phyloP scores from a whole-genome alignment of 83 land plant species.

The Picea mariana region DNA sequence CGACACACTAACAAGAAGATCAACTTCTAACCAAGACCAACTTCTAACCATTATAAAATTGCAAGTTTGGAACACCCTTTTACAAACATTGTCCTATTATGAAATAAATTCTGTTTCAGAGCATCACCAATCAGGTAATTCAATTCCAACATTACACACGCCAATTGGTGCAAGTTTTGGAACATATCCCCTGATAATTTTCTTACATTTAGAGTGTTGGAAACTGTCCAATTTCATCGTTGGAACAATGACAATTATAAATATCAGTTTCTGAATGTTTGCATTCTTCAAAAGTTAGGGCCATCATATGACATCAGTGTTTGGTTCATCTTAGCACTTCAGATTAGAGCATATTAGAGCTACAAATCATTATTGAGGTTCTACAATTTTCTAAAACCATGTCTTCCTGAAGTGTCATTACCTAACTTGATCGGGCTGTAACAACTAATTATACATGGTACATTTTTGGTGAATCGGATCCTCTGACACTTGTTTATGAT shows the following conservation, averaged over 20 bases:
- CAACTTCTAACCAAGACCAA: no score
- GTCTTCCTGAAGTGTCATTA: background rate
- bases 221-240: background rate
- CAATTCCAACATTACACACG: background rate
- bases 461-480: constrained; percentile 36
- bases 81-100: background rate
- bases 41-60: no score
- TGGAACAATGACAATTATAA: constrained; percentile 2
- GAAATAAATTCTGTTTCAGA: background rate
- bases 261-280: background rate
- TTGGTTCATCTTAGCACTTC: background rate
- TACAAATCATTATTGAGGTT: background rate
- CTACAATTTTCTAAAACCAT: background rate
- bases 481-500: no score
- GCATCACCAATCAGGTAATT: background rate
- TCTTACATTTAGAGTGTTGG: background rate
- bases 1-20: no score
- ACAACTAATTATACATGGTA: background rate
- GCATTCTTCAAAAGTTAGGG: no score
- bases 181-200: background rate
- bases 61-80: background rate
- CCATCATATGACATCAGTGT: background rate
- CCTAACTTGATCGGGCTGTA: background rate
- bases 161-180: background rate
- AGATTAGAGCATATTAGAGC: background rate